Conservation (phyloP, 176 grass and related monocot species). For the Phoenix roebelenii region DNA sequence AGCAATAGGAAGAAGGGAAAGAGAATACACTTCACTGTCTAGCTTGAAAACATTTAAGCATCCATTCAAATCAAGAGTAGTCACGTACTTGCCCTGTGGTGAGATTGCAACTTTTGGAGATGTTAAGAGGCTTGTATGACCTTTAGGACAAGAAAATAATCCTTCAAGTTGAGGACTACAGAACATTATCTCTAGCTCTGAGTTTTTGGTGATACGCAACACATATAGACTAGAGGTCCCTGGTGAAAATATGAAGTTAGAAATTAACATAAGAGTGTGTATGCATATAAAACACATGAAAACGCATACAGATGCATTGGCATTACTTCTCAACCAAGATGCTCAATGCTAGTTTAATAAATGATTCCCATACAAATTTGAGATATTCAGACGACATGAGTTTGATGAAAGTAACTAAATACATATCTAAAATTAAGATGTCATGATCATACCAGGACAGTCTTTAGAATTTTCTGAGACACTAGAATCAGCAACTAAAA, state of each 20-base stretch:
- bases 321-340: no score
- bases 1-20: conserved; percentile 39
- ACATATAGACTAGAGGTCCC: conserved; percentile 53
- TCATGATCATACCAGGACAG: conserved; percentile 37
- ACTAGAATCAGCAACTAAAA: conserved; percentile 54
- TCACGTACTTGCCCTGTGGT: conserved; percentile 57
- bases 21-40: conserved; percentile 23
- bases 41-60: conserved; percentile 54
- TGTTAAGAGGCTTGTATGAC: conserved; percentile 28
- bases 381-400: no score
- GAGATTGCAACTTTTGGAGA: conserved; percentile 82
- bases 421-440: no score
- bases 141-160: conserved; percentile 43
- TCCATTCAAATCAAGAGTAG: conserved; percentile 73
- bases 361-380: no score
- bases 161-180: conserved; percentile 43
- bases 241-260: conserved; percentile 12
- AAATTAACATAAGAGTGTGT: no score
- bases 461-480: conserved; percentile 29
- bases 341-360: no score
- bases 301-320: no score
- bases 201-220: conserved; percentile 29
- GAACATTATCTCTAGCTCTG: conserved; percentile 42
- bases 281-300: no score
- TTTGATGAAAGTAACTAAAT: no score